Base-by-base conservation (phyloP, 805 yeast genomes). In the Zygosaccharomyces gambellarensis region DNA sequence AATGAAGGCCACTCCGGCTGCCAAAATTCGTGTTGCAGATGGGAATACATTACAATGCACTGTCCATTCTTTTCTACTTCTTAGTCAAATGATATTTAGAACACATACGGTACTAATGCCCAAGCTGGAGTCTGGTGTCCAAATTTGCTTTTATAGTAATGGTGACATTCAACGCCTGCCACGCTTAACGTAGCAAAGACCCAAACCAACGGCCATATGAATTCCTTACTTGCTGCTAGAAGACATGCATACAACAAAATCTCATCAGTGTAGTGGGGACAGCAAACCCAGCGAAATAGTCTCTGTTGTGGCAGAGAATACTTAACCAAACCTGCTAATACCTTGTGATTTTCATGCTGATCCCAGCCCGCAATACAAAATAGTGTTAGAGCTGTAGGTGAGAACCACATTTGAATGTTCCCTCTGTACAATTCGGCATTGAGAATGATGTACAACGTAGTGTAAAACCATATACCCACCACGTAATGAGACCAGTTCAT, bases 261-360 rank as follows among this genome's bases (percentile, higher is more conserved):
- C 60, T 86, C 95, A 62, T 83, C 84, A 17, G 81, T 68, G 57
- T 85, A 86, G 63, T 86, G 95, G 0, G 92, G 85, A 55, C 84
- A 79, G 14, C 80, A 70, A 1, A 77, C 71, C n/a, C 62, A 63
- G 39, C 64, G 63, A 61, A 84, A 84, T 42, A 80, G 54, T 1
- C 82, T 74, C 31, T 67, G 62, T 2, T 58, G 62, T 2, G 95
- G 94, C 23, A 74, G 57, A 1, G 79, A 71, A 62, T 84, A 84
- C 60, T 84, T 84, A 19, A 63, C 65, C 40, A 83, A 61, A 3
- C 56, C 43, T 0, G 86, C 70, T 36, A 84, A 65, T 41, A 77
- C 73, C 2, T 41, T 48, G 58, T 83, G 88, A 59, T 78, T 78
- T 28, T 55, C 59, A 49, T 58, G 55, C 51, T 68, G 71, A 46